A percentile compares a stretch with the other conserved stretches of the same genome.
Conservation (phyloP, 768 basidiomycete species). For the Naganishia vaughanmartiniae region DNA sequence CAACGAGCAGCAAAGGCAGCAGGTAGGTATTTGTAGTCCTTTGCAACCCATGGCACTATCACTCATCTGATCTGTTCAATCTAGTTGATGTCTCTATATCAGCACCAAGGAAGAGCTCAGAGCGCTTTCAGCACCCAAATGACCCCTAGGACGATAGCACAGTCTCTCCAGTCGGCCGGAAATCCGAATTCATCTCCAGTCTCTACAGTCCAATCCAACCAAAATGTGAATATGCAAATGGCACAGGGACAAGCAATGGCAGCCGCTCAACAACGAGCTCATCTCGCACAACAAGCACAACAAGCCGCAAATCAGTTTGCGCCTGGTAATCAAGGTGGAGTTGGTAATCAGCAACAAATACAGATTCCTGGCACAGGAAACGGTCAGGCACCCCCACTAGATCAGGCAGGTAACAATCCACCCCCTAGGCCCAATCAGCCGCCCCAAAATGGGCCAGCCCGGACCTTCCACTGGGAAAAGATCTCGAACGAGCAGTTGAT, state of each 20-base stretch:
- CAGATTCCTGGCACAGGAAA: conserved; percentile 4
- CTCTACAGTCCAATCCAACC: neutral
- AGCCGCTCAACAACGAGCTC: conserved; percentile 23
- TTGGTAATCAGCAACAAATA: conserved; percentile 7
- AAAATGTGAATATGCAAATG: conserved; percentile 14
- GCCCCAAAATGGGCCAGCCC: neutral
- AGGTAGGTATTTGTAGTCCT: neutral
- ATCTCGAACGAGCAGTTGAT: conserved; percentile 26
- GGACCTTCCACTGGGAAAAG: conserved; percentile 3
- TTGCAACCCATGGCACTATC: neutral
- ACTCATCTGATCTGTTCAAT: neutral
- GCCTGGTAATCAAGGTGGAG: conserved; percentile 7
- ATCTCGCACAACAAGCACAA: conserved; percentile 13
- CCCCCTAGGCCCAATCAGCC: neutral
- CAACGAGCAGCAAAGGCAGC: conserved; percentile 13
- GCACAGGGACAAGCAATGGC: conserved; percentile 17
- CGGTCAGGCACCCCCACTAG: neutral
- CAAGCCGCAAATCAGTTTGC: conserved; percentile 18
- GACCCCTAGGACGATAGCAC: conserved; percentile 9
- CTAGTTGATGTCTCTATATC: conserved; percentile 20
- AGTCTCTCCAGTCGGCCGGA: conserved; percentile 13
- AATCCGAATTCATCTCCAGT: conserved; percentile 13
- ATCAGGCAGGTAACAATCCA: neutral
- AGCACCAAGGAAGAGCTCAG: conserved; percentile 19
- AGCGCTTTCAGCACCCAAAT: conserved; percentile 17